Evolutionary conservation across 345 rosid genomes (phyloP).

Genomic region (Citrus hindsii): DNA sequence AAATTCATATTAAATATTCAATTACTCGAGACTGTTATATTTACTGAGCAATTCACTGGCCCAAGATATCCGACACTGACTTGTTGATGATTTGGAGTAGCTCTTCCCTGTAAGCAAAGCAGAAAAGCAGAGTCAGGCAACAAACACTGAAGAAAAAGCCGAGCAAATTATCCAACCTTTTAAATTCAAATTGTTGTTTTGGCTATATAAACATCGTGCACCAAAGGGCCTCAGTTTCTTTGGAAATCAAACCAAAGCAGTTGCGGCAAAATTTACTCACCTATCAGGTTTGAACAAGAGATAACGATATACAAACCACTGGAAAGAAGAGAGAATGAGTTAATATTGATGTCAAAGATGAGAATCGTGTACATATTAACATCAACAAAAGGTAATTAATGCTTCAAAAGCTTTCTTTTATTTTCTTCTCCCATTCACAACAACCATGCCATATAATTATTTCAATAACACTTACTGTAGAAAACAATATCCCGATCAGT

Average conservation of each 20-base stretch:
- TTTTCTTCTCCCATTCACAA: not conserved
- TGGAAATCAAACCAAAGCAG: not conserved
- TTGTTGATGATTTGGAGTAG: conserved; percentile 58
- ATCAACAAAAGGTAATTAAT: not conserved
- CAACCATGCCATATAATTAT: not conserved
- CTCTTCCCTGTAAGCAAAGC: conserved; percentile 56
- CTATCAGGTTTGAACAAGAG: conserved; percentile 89
- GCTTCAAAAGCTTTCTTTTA: not conserved
- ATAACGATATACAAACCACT: conserved; percentile 93
- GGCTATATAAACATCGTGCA: not conserved
- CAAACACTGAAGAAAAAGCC: not conserved
- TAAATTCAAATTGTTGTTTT: not conserved
- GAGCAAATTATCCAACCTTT: not conserved
- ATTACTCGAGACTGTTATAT: not conserved
- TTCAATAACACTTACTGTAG: conserved; percentile 47
- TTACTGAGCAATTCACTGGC: conserved; percentile 38
- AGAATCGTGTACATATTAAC: not conserved
- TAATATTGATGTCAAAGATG: not conserved
- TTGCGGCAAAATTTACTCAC: conserved; percentile 34
- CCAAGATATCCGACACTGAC: conserved; percentile 57
- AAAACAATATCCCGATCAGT: conserved; percentile 71
- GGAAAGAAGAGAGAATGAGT: conserved; percentile 27
- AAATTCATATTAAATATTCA: not conserved
- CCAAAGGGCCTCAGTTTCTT: not conserved
- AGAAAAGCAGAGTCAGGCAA: not conserved